These are phyloP conservation scores for Rhododendron kiyosumense DNA, from an alignment of 148 eudicot species.

Conservation along the genomic window DNA sequence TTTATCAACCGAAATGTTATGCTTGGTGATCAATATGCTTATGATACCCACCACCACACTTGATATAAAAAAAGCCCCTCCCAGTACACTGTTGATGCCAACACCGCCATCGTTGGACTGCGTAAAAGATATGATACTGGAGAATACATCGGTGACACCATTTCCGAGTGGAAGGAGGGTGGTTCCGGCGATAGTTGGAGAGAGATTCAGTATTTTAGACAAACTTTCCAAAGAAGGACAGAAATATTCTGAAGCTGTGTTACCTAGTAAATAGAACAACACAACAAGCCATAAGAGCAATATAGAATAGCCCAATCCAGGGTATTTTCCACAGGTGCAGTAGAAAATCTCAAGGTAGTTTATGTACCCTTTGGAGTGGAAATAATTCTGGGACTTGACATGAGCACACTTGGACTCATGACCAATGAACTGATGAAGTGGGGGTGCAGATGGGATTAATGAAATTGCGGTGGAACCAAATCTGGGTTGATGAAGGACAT, in stretches of 20 bases:
- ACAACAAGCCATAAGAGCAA: constrained; percentile 5
- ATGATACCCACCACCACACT: constrained; percentile 33
- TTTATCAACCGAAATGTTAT: not conserved
- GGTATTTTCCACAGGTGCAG: constrained; percentile 6
- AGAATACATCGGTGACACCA: constrained; percentile 2
- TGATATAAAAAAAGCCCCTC: constrained; percentile 12
- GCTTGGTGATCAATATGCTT: constrained; percentile 8
- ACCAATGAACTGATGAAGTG: not conserved
- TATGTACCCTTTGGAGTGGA: constrained; percentile 4
- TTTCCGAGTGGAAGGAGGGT: constrained; percentile 17
- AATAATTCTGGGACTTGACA: not conserved
- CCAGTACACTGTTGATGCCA: constrained; percentile 12
- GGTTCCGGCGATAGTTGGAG: constrained; percentile 12
- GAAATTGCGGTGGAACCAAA: not conserved
- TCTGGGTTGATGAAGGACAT: not conserved
- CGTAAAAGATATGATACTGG: constrained; percentile 11
- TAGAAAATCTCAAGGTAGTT: constrained; percentile 8
- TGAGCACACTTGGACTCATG: constrained; percentile 4
- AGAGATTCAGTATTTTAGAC: constrained; percentile 10
- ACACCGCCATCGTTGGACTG: constrained; percentile 3
- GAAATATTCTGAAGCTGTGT: constrained; percentile 10
- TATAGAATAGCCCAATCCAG: not conserved
- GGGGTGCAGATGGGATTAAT: not conserved
- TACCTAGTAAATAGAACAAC: constrained; percentile 6
- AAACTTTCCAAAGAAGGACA: constrained; percentile 11